phyloP scores from a whole-genome alignment of 257 asterid genomes.

The Solanum peruvianum region DNA sequence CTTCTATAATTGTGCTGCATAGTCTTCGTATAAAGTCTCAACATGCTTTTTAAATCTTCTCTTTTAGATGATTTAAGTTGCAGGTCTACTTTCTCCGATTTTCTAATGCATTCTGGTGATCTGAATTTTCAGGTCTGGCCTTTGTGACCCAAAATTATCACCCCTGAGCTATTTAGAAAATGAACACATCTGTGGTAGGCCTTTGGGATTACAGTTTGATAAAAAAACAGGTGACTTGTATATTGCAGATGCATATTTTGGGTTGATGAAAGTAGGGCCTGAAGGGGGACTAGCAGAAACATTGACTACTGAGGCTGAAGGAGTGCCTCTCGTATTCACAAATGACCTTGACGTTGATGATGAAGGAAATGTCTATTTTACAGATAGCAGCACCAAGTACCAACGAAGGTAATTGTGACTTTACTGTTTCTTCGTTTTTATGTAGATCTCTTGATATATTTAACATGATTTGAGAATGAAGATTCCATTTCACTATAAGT shows the following conservation, averaged over 20 bases:
- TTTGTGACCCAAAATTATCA: conserved; percentile 68
- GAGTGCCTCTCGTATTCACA: conserved; percentile 66
- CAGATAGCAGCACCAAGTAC: conserved; percentile 81
- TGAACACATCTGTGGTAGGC: conserved; percentile 97
- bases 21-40: background rate
- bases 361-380: conserved; percentile 75
- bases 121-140: conserved; percentile 44
- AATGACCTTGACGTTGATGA: conserved; percentile 83
- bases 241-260: conserved; percentile 94
- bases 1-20: background rate
- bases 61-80: background rate
- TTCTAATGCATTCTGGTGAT: background rate
- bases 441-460: background rate
- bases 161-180: conserved; percentile 47
- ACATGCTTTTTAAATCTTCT: background rate
- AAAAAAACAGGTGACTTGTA: conserved; percentile 65
- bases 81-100: background rate
- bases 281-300: conserved; percentile 88
- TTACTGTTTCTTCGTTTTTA: background rate
- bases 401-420: conserved; percentile 46
- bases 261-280: conserved; percentile 87
- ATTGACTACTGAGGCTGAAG: conserved; percentile 66
- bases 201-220: conserved; percentile 78
- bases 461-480: background rate
- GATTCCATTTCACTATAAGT: background rate